Evolutionary conservation across 805 yeast genomes (phyloP), one percentile per base, ranked within the genome.

Genomic region (Hanseniaspora taiwanica): DNA sequence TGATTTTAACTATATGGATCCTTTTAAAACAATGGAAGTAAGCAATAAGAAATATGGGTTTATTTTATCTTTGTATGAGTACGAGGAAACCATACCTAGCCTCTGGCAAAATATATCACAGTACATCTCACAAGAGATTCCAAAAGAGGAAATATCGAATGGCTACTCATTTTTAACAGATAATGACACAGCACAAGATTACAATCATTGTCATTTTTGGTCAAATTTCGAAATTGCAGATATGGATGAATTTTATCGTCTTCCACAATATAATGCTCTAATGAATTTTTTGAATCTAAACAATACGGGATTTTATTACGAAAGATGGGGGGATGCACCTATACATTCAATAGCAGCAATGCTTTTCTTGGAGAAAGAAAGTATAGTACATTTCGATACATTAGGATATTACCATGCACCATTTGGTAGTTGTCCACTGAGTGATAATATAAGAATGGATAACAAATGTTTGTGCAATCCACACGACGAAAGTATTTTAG

Each of bases 301-400:
- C 23, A 65, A 72, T 16, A 87, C 85, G 37, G 91, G 91, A 4
- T 82, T 83, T 54, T 80, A 80, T 56, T 79, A 81, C 42, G 95
- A 85, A 59, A 63, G 95, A 43, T 86, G 96, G 96, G 96, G 96
- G 13, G 96, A 86, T 61, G 95, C 95, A 0, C 95, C 95, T 0
- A 82, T 85, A 13, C 95, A 85, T 56, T 66, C 89, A 0, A 64
- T 84, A 21, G 94, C 76, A 1, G 76, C 72, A 1, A 56, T 81
- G 0, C 55, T 82, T 34, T 55, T 82, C 35, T 59, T 82, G 45
- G 72, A 76, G 45, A 68, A 64, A 40, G 55, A 64, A 14, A 79
- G 83, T 53, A 59, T 86, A 33, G 80, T 78, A 53, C 84, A 80
- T 63, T 82, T 86, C 57, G 77, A 77, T 42, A 94, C 85, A 50